These are phyloP conservation scores for Eucalyptus curtisii DNA, from an alignment of 345 rosid species.

Conservation along the genomic window DNA sequence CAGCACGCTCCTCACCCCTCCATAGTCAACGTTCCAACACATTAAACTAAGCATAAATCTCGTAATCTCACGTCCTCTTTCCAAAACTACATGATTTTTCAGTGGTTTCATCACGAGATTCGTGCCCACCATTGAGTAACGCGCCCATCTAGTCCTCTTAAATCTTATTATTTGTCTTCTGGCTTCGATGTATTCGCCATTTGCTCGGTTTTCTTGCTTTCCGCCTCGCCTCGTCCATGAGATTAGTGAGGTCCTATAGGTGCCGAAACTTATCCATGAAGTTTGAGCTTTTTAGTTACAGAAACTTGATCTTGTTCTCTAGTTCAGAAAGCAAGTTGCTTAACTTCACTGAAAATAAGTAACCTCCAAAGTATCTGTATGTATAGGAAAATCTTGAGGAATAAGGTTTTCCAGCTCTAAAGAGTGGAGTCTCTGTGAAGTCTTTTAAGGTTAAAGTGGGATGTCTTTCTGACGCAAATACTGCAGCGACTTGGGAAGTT, in stretches of 20 bases:
- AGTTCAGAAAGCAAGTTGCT: neutral
- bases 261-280: neutral
- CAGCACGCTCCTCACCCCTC: neutral
- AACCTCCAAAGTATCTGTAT: neutral
- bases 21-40: constrained; percentile 5
- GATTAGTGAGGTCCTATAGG: neutral
- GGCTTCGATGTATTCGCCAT: neutral
- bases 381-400: constrained; percentile 1
- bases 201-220: neutral
- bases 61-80: neutral
- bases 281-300: neutral
- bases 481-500: neutral
- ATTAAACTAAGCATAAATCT: neutral
- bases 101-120: constrained; percentile 13
- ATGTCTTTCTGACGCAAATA: neutral
- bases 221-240: neutral
- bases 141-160: neutral
- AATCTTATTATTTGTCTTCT: neutral
- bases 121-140: neutral
- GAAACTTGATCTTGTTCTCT: neutral
- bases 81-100: neutral
- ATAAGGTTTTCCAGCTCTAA: constrained; percentile 24
- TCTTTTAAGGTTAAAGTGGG: neutral
- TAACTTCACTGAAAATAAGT: neutral
- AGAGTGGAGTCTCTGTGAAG: neutral